These are phyloP conservation scores for Beauveria scarabaeidicola DNA, from an alignment of 2,329 filamentous ascomycete species.

Conservation along the genomic window DNA sequence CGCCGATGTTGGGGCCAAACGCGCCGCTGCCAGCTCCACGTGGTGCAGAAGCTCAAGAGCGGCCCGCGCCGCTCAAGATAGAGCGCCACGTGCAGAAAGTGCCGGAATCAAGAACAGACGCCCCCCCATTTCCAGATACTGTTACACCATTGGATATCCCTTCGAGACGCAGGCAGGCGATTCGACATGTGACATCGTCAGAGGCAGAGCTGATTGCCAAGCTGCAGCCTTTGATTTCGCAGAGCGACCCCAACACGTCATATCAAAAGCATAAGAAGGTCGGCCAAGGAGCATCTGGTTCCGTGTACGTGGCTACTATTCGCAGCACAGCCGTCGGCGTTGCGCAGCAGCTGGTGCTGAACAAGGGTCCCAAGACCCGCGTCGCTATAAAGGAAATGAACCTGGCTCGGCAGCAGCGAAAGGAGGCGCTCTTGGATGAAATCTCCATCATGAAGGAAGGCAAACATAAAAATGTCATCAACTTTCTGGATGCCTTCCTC, in stretches of 20 bases:
- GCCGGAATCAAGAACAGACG: background rate
- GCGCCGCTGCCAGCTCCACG: background rate
- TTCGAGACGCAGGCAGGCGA: background rate
- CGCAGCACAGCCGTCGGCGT: slow-evolving; percentile 79
- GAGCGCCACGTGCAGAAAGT: background rate
- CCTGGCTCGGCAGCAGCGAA: slow-evolving; percentile 88
- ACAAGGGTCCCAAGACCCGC: slow-evolving; percentile 73
- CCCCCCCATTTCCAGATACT: background rate
- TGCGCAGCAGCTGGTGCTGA: slow-evolving; percentile 68
- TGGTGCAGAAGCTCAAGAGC: background rate
- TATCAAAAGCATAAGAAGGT: slow-evolving; percentile 99
- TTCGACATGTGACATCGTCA: slow-evolving; percentile 62
- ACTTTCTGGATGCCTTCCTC: slow-evolving; percentile 94
- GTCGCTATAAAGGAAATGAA: slow-evolving; percentile 99
- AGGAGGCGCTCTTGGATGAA: slow-evolving; percentile 97
- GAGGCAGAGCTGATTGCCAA: slow-evolving; percentile 96
- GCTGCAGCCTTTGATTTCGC: slow-evolving; percentile 86
- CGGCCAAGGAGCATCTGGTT: slow-evolving; percentile 93
- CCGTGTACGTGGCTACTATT: slow-evolving; percentile 96
- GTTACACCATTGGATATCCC: slow-evolving; percentile 4
- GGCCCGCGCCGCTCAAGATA: background rate
- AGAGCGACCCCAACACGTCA: slow-evolving; percentile 85
- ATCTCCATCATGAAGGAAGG: slow-evolving; percentile 99
- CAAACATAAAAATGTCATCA: slow-evolving; percentile 96
- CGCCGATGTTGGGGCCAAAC: background rate